A percentile compares a stretch with the other conserved stretches of the same genome.
Conservation (phyloP, 2,329 filamentous ascomycete species). For the Colletotrichum abscissum region DNA sequence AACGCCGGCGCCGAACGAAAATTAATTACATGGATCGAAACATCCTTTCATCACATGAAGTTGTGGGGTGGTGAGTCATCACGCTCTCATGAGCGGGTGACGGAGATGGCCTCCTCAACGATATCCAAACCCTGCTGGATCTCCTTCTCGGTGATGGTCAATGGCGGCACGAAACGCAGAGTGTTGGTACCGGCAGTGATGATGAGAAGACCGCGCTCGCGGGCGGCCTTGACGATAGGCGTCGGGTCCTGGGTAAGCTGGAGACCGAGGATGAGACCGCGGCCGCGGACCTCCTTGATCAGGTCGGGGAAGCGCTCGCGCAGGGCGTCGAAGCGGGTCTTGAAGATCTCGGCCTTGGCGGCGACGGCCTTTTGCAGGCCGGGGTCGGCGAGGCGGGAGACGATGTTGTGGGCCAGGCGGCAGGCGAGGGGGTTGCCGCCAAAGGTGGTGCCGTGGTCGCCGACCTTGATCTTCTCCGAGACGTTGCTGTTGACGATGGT, state of each 20-base stretch:
- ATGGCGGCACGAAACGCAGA: constrained; percentile 87
- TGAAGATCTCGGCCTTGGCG: constrained; percentile 69
- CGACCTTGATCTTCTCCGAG: constrained; percentile 60
- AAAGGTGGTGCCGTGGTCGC: constrained; percentile 95
- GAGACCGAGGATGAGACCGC: constrained; percentile 86
- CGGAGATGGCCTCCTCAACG: constrained; percentile 73
- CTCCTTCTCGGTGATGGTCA: constrained; percentile 84
- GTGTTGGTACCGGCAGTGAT: constrained; percentile 96
- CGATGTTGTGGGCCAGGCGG: constrained; percentile 86
- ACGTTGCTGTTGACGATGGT: constrained; percentile 55
- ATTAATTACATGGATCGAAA: constrained; percentile 20
- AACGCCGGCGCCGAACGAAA: constrained; percentile 28
- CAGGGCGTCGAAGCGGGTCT: constrained; percentile 59
- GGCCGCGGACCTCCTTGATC: constrained; percentile 83
- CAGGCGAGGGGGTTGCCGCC: constrained; percentile 91
- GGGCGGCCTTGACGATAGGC: constrained; percentile 82
- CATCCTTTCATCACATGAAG: neutral
- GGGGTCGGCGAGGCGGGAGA: constrained; percentile 78
- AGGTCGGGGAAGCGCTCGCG: constrained; percentile 70
- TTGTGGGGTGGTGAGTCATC: neutral
- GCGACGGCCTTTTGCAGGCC: constrained; percentile 77
- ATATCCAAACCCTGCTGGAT: constrained; percentile 83
- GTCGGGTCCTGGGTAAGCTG: constrained; percentile 82
- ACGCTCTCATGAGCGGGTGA: constrained; percentile 46
- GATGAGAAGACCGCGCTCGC: constrained; percentile 87